Conservation (phyloP, 345 rosid species). For the Citrus cavaleriei region DNA sequence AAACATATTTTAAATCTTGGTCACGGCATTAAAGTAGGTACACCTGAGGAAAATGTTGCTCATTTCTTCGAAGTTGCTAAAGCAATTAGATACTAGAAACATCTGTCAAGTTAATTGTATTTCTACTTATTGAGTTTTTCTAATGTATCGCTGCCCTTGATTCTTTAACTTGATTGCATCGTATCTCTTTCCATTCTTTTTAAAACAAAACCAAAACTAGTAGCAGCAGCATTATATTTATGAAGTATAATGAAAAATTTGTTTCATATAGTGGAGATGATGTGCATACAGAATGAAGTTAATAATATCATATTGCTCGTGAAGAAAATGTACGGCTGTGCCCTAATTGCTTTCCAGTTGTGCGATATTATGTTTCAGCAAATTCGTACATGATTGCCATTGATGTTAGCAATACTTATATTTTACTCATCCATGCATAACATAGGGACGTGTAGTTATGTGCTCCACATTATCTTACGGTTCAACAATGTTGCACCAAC, state of each 20-base stretch:
- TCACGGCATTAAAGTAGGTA: conserved; percentile 91
- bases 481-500: too few relatives aligned
- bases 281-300: too few relatives aligned
- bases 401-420: too few relatives aligned
- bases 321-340: too few relatives aligned
- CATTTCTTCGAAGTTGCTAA: conserved; percentile 90
- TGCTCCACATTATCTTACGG: too few relatives aligned
- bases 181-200: background rate
- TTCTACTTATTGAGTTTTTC: conserved; percentile 8
- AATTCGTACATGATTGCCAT: too few relatives aligned
- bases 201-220: background rate
- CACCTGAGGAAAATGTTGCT: conserved; percentile 94
- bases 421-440: too few relatives aligned
- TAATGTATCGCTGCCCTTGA: background rate
- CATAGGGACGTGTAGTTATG: too few relatives aligned
- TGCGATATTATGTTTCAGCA: too few relatives aligned
- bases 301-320: too few relatives aligned
- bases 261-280: too few relatives aligned
- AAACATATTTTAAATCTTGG: conserved; percentile 93
- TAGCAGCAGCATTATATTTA: background rate
- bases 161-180: background rate
- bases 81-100: conserved; percentile 59
- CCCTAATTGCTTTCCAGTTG: too few relatives aligned
- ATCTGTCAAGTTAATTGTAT: background rate
- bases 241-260: background rate